phyloP scores from a whole-genome alignment of 2,329 filamentous ascomycete species.

The Aureobasidium sp. region DNA sequence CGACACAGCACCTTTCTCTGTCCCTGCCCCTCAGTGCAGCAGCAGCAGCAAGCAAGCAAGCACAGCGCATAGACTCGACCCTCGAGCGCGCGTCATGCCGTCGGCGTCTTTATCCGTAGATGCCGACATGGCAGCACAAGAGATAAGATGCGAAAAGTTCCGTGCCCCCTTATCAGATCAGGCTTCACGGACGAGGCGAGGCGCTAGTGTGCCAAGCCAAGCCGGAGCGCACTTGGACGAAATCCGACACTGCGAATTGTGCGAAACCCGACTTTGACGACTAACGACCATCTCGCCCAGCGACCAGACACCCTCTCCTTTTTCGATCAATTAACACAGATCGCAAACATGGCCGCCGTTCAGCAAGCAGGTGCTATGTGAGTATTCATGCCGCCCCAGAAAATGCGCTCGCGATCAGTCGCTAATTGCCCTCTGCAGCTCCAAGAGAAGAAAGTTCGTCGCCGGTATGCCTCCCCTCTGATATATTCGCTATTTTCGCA shows the following conservation, averaged over 20 bases:
- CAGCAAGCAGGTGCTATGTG: slow-evolving; percentile 21
- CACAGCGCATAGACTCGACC: not conserved
- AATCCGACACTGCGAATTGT: not conserved
- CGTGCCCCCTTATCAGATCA: not conserved
- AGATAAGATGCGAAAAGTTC: not conserved
- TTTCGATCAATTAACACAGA: slow-evolving; percentile 20
- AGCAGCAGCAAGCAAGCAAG: not conserved
- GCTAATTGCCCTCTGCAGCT: slow-evolving; percentile 45
- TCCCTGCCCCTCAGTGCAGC: not conserved
- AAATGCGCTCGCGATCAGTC: not conserved
- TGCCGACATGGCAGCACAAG: not conserved
- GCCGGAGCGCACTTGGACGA: not conserved
- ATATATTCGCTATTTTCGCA: slow-evolving; percentile 5
- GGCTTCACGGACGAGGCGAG: not conserved
- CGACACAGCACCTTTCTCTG: not conserved
- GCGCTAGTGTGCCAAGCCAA: not conserved
- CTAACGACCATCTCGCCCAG: slow-evolving; percentile 3
- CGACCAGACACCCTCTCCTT: slow-evolving; percentile 5
- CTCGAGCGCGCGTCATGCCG: not conserved
- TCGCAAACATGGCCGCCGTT: slow-evolving; percentile 33
- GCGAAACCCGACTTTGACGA: not conserved
- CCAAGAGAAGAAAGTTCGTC: slow-evolving; percentile 72
- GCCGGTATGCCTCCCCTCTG: slow-evolving; percentile 32
- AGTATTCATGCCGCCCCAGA: not conserved
- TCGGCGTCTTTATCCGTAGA: not conserved